Percentiles rank a stretch among this genome's conserved stretches.
phyloP scores from a whole-genome alignment of 495 filamentous ascomycete species.

The Hamigera avellanea region DNA sequence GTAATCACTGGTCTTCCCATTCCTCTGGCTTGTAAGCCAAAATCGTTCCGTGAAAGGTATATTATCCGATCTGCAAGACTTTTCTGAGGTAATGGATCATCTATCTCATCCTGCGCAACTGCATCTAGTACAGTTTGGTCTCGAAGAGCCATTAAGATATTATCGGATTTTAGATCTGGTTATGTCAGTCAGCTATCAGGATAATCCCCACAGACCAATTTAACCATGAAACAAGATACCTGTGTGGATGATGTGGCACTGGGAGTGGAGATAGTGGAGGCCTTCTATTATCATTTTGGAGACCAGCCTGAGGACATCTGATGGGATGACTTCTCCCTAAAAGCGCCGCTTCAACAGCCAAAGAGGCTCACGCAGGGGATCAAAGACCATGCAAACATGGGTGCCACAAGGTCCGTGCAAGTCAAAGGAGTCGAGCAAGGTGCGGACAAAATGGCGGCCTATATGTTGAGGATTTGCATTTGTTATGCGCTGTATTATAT shows the following conservation, averaged over 20 bases:
- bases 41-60: slow-evolving; percentile 25
- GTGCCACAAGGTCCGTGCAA: slow-evolving; percentile 13
- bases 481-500: slow-evolving; percentile 13
- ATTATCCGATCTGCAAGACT: slow-evolving; percentile 14
- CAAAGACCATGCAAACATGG: slow-evolving; percentile 19
- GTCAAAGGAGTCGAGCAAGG: slow-evolving; percentile 19
- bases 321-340: slow-evolving; percentile 10
- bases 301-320: slow-evolving; percentile 16
- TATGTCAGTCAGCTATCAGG: slow-evolving; percentile 4
- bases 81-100: slow-evolving; percentile 22
- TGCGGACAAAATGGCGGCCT: slow-evolving; percentile 16
- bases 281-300: slow-evolving; percentile 20
- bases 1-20: slow-evolving; percentile 17
- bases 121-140: slow-evolving; percentile 21
- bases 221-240: slow-evolving; percentile 10
- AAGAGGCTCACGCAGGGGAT: slow-evolving; percentile 18
- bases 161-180: slow-evolving; percentile 32
- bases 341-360: slow-evolving; percentile 18
- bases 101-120: slow-evolving; percentile 14
- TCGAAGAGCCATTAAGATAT: slow-evolving; percentile 25
- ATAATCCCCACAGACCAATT: background rate
- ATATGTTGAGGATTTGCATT: slow-evolving; percentile 11
- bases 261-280: slow-evolving; percentile 27
- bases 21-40: slow-evolving; percentile 3
- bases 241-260: slow-evolving; percentile 27